These are phyloP conservation scores for Cytidiella melzeri DNA, from an alignment of 768 basidiomycete species.

Conservation along the genomic window DNA sequence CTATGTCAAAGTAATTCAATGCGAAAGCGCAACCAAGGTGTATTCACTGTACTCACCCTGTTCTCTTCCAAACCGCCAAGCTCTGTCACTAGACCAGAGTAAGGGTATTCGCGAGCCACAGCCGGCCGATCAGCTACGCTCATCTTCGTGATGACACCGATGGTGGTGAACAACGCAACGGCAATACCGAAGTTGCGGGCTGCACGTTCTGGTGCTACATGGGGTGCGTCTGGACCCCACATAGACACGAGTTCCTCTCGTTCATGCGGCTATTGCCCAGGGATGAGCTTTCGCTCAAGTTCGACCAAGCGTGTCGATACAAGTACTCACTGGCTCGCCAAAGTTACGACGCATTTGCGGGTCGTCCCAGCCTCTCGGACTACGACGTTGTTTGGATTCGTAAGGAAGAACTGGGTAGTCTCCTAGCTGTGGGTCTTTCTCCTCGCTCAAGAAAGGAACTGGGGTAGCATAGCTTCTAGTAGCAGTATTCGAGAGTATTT, in stretches of 20 bases:
- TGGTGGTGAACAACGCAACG: constrained; percentile 52
- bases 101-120: constrained; percentile 72
- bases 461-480: constrained; percentile 25
- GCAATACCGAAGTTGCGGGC: constrained; percentile 62
- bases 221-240: constrained; percentile 81
- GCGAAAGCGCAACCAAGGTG: not conserved
- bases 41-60: constrained; percentile 44
- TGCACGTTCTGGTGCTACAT: constrained; percentile 52
- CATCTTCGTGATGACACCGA: constrained; percentile 53
- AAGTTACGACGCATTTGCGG: constrained; percentile 70
- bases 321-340: constrained; percentile 62
- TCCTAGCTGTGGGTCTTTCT: constrained; percentile 60
- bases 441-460: constrained; percentile 17
- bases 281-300: too few relatives aligned
- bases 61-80: constrained; percentile 75
- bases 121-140: constrained; percentile 58
- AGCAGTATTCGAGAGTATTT: constrained; percentile 8
- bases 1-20: constrained; percentile 3
- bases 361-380: constrained; percentile 72
- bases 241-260: constrained; percentile 76
- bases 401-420: constrained; percentile 71
- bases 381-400: constrained; percentile 57
- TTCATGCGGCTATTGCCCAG: constrained; percentile 49
- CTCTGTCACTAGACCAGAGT: constrained; percentile 65
- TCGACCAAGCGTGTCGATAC: too few relatives aligned